phyloP scores from a whole-genome alignment of 2,329 filamentous ascomycete genomes.

The Lizonia empirigonia region DNA sequence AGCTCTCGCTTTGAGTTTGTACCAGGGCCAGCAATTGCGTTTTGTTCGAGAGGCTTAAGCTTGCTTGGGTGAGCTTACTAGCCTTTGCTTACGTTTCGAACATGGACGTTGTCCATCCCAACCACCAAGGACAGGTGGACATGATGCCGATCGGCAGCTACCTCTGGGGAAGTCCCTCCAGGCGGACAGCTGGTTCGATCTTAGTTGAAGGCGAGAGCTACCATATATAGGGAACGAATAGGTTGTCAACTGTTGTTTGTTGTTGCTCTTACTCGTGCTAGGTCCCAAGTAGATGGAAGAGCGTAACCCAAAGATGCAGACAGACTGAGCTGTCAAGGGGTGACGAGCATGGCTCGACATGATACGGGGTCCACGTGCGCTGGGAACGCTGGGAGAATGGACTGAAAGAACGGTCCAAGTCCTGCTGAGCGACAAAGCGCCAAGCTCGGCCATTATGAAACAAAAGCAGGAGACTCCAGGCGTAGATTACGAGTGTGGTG shows the following conservation, averaged over 20 bases:
- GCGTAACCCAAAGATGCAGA: background rate
- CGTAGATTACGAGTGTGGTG: too few species aligned
- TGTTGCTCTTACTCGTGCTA: constrained; percentile 3
- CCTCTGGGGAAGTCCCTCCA: background rate
- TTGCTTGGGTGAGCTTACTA: background rate
- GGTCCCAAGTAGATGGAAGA: background rate
- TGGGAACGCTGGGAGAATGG: background rate
- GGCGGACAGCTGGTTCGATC: background rate
- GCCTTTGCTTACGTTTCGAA: background rate
- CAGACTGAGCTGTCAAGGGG: background rate
- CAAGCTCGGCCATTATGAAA: background rate
- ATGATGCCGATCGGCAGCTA: constrained; percentile 6
- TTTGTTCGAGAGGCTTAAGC: background rate
- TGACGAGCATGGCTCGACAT: background rate
- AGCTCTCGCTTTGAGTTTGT: background rate
- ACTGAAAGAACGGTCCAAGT: background rate
- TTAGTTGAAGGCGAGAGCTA: background rate
- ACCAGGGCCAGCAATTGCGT: background rate
- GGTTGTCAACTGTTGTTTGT: too few species aligned
- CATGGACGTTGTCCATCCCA: background rate
- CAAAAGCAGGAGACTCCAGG: too few species aligned
- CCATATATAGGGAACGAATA: too few species aligned
- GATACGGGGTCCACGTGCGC: constrained; percentile 5
- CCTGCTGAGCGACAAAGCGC: background rate
- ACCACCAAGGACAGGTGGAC: constrained; percentile 10